phyloP scores from a whole-genome alignment of 2,329 filamentous ascomycete species.

The Aphanocladium album region DNA sequence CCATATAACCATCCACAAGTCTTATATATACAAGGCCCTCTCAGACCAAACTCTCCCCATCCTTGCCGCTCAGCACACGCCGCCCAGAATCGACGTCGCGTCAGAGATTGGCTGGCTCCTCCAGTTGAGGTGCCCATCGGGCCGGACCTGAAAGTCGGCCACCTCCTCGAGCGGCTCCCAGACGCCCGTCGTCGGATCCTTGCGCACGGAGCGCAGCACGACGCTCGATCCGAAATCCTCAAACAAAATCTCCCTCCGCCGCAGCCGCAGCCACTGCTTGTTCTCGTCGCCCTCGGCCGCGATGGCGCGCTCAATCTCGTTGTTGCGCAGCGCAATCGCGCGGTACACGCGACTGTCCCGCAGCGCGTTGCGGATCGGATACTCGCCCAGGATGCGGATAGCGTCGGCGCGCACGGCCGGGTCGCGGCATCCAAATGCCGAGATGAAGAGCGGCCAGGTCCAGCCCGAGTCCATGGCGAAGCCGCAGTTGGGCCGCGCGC shows the following conservation, averaged over 20 bases:
- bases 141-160: constrained; percentile 25
- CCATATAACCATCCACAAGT: constrained; percentile 16
- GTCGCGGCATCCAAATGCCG: constrained; percentile 37
- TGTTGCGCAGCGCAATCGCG: constrained; percentile 35
- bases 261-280: constrained; percentile 36
- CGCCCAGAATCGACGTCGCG: constrained; percentile 26
- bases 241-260: constrained; percentile 34
- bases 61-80: constrained; percentile 20
- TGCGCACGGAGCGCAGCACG: constrained; percentile 32
- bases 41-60: neutral
- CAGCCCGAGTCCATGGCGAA: constrained; percentile 44
- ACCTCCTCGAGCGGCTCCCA: constrained; percentile 37
- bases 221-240: constrained; percentile 33
- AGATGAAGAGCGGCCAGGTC: constrained; percentile 40
- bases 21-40: neutral
- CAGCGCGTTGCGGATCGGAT: constrained; percentile 39
- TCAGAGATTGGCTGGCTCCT: constrained; percentile 31
- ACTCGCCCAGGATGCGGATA: constrained; percentile 33
- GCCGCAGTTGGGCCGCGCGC: constrained; percentile 29
- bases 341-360: constrained; percentile 37
- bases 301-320: constrained; percentile 30
- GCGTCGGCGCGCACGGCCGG: constrained; percentile 34
- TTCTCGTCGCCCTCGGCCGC: constrained; percentile 26
- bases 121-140: constrained; percentile 31
- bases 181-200: constrained; percentile 23